These are phyloP conservation scores for Monilinia laxa DNA, from an alignment of 2,329 filamentous ascomycete genomes.

Conservation along the genomic window DNA sequence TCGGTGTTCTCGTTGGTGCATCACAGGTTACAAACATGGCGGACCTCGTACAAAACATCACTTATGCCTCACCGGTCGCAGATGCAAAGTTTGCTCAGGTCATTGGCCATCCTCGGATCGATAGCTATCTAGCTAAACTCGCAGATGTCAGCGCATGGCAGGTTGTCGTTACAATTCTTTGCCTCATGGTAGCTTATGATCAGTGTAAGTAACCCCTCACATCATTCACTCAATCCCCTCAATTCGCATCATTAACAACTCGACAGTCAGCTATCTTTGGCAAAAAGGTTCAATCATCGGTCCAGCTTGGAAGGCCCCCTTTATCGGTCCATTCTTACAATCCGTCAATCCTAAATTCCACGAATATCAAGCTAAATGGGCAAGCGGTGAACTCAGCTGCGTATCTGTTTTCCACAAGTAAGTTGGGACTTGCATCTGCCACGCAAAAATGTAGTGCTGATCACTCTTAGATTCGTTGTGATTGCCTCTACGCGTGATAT, in stretches of 20 bases:
- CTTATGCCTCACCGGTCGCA: conserved; percentile 39
- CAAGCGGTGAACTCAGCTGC: conserved; percentile 86
- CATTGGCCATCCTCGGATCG: conserved; percentile 33
- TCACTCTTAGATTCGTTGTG: conserved; percentile 77
- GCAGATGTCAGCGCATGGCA: conserved; percentile 55
- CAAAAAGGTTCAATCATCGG: conserved; percentile 76
- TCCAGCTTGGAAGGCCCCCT: conserved; percentile 73
- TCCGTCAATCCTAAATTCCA: conserved; percentile 90
- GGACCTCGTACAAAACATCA: conserved; percentile 33
- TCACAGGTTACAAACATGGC: conserved; percentile 9
- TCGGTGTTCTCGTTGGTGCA: not conserved
- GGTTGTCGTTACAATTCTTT: conserved; percentile 67
- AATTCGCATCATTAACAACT: conserved; percentile 21
- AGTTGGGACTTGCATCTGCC: conserved; percentile 35
- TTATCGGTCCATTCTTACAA: conserved; percentile 93
- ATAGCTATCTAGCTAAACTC: conserved; percentile 32
- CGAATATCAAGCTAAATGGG: conserved; percentile 90
- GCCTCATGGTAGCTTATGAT: conserved; percentile 77
- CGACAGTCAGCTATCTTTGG: conserved; percentile 68
- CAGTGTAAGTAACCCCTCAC: conserved; percentile 64
- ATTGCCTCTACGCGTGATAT: conserved; percentile 94
- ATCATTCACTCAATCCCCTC: not conserved
- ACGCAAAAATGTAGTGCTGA: conserved; percentile 6
- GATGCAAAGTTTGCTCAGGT: conserved; percentile 37
- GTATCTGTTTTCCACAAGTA: conserved; percentile 99